These are phyloP conservation scores for Rhodocollybia butyracea DNA, from an alignment of 768 basidiomycete species.

Conservation along the genomic window DNA sequence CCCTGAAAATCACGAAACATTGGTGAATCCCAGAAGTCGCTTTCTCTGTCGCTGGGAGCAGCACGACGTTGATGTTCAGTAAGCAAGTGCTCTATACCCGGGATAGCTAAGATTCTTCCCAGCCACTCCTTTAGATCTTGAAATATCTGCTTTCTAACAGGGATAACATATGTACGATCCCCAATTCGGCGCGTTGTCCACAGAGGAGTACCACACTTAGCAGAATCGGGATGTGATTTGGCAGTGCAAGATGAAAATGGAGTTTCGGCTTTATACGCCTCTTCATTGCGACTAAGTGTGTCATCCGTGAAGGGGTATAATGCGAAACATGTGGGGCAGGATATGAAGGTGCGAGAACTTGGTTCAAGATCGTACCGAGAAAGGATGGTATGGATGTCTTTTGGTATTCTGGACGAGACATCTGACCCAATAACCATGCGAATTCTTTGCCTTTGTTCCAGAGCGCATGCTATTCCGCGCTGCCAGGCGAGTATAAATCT, in stretches of 20 bases:
- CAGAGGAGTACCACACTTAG: not conserved
- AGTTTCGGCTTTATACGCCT: not conserved
- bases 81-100: not conserved
- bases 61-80: not conserved
- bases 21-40: not conserved
- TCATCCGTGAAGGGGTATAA: not conserved
- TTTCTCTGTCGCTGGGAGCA: not conserved
- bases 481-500: not conserved
- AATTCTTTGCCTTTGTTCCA: not conserved
- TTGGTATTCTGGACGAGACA: not conserved
- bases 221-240: not conserved
- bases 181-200: not conserved
- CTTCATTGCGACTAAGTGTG: not conserved
- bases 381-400: not conserved
- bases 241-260: not conserved
- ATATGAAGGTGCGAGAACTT: not conserved
- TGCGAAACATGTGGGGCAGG: not conserved
- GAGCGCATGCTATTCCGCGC: not conserved
- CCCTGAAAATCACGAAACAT: conserved; percentile 10
- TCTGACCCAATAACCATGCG: no score
- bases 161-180: not conserved
- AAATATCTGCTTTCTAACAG: not conserved
- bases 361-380: not conserved
- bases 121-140: conserved; percentile 1
- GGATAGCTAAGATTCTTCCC: not conserved